A percentile compares a stretch with the other conserved stretches of the same genome.
Conservation (phyloP, 495 filamentous ascomycete genomes). For the Xylaria grammica region DNA sequence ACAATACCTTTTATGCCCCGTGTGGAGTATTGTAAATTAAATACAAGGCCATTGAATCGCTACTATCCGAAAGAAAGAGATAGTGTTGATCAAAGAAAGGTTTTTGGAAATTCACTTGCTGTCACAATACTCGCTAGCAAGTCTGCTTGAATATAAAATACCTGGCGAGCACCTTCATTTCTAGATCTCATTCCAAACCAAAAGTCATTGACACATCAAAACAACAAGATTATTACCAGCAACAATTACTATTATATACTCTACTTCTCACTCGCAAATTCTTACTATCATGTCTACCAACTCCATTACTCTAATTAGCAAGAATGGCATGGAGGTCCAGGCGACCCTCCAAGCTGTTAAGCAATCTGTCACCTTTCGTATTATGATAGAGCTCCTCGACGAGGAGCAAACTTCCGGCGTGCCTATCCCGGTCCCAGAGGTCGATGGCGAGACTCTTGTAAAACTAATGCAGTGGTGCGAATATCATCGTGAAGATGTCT, state of each 20-base stretch:
- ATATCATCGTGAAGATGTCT: background rate
- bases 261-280: background rate
- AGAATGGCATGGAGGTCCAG: background rate
- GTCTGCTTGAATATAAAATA: too few species aligned
- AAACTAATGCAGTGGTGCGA: slow-evolving; percentile 16
- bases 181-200: background rate
- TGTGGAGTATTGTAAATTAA: too few species aligned
- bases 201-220: background rate
- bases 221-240: background rate
- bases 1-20: too few species aligned
- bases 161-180: background rate
- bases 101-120: too few species aligned
- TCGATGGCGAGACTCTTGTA: background rate
- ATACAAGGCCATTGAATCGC: too few species aligned
- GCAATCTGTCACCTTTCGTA: background rate
- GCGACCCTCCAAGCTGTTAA: background rate
- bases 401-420: background rate
- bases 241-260: background rate
- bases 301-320: background rate
- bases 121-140: too few species aligned
- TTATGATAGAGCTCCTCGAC: background rate
- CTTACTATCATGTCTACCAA: slow-evolving; percentile 10
- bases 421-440: background rate
- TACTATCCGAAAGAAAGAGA: too few species aligned
- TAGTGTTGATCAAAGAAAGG: too few species aligned